Base-by-base conservation (phyloP, 1,284 basidiomycete genomes). In the Trametes pubescens region DNA sequence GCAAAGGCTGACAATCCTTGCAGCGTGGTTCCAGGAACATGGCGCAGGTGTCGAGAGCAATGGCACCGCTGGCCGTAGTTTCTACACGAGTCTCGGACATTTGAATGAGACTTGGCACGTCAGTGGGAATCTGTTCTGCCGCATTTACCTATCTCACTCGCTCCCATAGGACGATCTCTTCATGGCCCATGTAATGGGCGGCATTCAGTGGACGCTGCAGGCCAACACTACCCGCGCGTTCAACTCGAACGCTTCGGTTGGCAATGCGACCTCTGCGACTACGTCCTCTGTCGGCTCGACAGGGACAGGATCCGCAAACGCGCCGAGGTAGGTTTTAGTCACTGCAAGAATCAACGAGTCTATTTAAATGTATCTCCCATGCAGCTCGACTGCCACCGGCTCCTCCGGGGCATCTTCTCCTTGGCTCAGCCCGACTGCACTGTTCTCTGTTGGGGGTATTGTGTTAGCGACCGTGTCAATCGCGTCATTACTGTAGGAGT, bases 61-160 rank as follows among this genome's bases (percentile, higher is more conserved):
- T 14, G 80, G 78, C 3, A 76, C 79, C 24, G 81, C 86, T 1
- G 93, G 92, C n/a, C 83, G 92, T 48, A 91, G 90, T 66, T 94
- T 91, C 78, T 94, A 92, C 76, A 94, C 93, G 0, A 87, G 87
- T 63, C 80, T 94, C 2, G 92, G 92, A 2, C 93, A 95, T 73
- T 74, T 86, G 61, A 89, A 86, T 70, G 85, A 89, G 69, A 92
- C 86, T 1, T 90, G 89, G 88, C 74, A 82, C 79, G 87, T 86
- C 51, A 57, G 80, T 73, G 26, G 16, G 21, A 4, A 26, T 14
- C 22, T 35, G 9, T 35, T 14, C 55, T 35, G n/a, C 34, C 43
- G 13, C 10, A n/a, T n/a, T 4, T 21, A 3, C 51, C 4, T 22
- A 11, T 38, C 55, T 16, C 62, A 22, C 34, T 22, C 34, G 22